Base-by-base conservation (phyloP, 768 basidiomycete species). In the Kwoniella newhampshirensis region DNA sequence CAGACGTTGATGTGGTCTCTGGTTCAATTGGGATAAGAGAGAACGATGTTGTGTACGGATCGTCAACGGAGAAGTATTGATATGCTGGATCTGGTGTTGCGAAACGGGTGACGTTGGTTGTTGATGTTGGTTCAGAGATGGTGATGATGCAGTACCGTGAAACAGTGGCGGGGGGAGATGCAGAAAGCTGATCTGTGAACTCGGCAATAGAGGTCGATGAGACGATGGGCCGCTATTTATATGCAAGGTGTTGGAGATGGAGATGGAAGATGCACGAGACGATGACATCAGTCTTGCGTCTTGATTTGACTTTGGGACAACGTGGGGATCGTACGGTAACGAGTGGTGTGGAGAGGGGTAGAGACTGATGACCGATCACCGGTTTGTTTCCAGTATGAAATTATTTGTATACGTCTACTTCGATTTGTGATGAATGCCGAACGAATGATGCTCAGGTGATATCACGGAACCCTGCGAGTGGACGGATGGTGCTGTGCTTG, bases 151-250 rank as follows among this genome's bases (percentile, higher is more conserved):
- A n/a, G n/a, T n/a, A n/a, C n/a, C n/a, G n/a, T n/a, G n/a, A n/a
- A n/a, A n/a, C 3, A 58, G 40, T 11, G 35, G 39, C 25, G 61
- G 61, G 49, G 61, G 61, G 18, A 63, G 42, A 21, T 46, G 25
- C 27, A 63, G 36, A 15, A 20, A 50, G n/a, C 56, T 58, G 11
- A 63, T 63, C 18, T 54, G 61, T 4, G 55, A 50, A 50, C 32
- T 42, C 36, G 51, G 57, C 42, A 58, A 49, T 30, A 54, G 27
- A 25, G 61, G 61, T 54, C 61, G 28, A 8, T 23, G 0, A 7
- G 45, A 21, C 2, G 32, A 18, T 47, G 13, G 12, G 13, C 9
- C 2, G 20, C 35, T 50, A 15, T 37, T 59, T 32, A 44, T 54
- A 26, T 25, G 15, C 23, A 32, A 32, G 44, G 32, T 11, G 18